Evolutionary conservation across 257 asterid genomes (phyloP), one percentile per base, ranked within the genome.

Genomic region (Oldenlandia corymbosa): DNA sequence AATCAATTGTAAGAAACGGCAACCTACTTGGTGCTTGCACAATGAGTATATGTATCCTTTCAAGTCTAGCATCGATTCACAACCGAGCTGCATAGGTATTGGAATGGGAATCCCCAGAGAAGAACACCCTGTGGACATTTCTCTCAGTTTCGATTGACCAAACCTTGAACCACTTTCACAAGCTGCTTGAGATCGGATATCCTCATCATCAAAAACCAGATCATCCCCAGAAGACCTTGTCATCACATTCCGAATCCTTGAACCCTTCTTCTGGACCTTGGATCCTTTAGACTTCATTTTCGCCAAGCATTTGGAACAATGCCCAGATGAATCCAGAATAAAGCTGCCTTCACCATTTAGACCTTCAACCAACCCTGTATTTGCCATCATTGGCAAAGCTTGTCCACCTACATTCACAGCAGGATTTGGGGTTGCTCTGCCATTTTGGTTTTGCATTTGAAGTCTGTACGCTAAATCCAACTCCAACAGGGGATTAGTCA

Each of bases 21-120:
- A 81, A 39, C 87, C 87, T 3, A 61, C 27, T 69, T 78, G 82
- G 58, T 72, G 72, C 76, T 75, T 78, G 47, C 80, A 76, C 51
- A 68, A 60, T 32, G 43, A 23, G 57, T 69, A 63, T 45, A 80
- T 60, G 20, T 67, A 28, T 13, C 72, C 79, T 9, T 59, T 65
- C 60, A 56, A 21, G 56, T 68, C 72, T 21, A 46, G 70, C 58
- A 70, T 31, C 17, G 72, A 68, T 30, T 28, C 31, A 61, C 17
- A 49, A 12, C 13, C 12, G 12, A 57, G 53, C 36, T 26, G 37
- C 58, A 21, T 5, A 31, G 42, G 54, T 42, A 42, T 8, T 18
- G 42, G 51, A 47, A 7, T 18, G 36, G 13, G 51, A 32, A 12
- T 68, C 60, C 50, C 62, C 46, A 36, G 65, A n/a, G 30, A 1